These are phyloP conservation scores for Globisporangium iwayamae DNA, from an alignment of 352 stramenopile species.

Conservation along the genomic window DNA sequence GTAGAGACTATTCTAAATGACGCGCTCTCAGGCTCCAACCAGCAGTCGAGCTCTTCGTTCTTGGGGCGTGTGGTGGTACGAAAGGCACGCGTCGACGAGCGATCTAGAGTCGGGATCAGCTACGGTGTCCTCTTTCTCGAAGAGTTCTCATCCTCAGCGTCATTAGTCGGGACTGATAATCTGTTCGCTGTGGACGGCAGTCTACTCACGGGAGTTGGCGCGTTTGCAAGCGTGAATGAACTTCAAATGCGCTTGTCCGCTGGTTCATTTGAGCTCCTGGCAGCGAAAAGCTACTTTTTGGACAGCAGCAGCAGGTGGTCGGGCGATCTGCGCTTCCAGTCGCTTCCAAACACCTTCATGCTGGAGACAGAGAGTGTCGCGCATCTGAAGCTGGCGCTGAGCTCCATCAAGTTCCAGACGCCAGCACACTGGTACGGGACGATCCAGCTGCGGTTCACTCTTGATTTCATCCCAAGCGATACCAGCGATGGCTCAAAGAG, in stretches of 20 bases:
- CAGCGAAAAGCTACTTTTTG: neutral
- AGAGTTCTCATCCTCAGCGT: conserved; percentile 1
- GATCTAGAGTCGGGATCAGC: conserved; percentile 7
- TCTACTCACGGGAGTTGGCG: conserved; percentile 13
- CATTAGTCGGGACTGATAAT: neutral
- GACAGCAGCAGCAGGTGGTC: conserved; percentile 6
- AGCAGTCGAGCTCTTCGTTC: neutral
- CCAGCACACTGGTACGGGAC: conserved; percentile 8
- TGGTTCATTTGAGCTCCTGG: conserved; percentile 15
- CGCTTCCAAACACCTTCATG: conserved; percentile 5
- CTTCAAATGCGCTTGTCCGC: neutral
- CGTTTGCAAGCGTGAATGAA: conserved; percentile 15
- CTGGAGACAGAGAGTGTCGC: neutral
- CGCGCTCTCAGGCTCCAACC: neutral
- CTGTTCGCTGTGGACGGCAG: conserved; percentile 7
- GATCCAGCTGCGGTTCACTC: conserved; percentile 10
- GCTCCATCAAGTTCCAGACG: neutral
- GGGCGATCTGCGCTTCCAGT: neutral
- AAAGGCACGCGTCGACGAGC: conserved; percentile 12
- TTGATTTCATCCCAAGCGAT: neutral
- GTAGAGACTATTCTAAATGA: conserved; percentile 17
- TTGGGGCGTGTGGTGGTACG: conserved; percentile 10
- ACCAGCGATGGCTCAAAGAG: neutral
- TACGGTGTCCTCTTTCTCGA: conserved; percentile 19
- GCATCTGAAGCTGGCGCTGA: conserved; percentile 1